Base-by-base conservation (phyloP, 2,329 filamentous ascomycete species). In the Setomelanomma holmii region DNA sequence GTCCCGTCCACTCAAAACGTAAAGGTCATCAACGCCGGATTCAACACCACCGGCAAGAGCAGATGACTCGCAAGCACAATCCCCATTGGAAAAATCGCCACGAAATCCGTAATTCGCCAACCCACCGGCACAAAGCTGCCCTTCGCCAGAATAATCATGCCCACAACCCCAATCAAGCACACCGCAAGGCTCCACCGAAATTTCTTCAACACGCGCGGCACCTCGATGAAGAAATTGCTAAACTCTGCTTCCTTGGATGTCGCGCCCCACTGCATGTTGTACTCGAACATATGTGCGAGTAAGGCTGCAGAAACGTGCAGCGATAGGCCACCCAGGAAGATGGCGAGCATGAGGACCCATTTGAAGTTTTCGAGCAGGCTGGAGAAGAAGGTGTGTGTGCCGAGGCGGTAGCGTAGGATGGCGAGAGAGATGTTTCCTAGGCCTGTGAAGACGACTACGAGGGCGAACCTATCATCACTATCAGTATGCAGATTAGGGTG, bases 211-310 rank as follows among this genome's bases (percentile, higher is more conserved):
- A 96, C 89, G 70, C 89, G 89, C 30, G 89, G 88, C 14, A 93
- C 84, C 71, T 95, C 91, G 53, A 90, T 89, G 77, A 93, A 93
- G 76, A 96, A 96, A 74, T 91, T 89, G 23, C 88, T 88, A 67
- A 89, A 87, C 66, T 91, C 88, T 41, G 85, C 85, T 78, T 96
- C 91, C 77, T 96, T 96, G 38, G 87, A 84, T 0, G 91, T 96
- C 1, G 90, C 87, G 43, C 90, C 90, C 91, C 91, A 95, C 2
- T 84, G 85, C 88, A 95, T 93, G 76, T 95, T 84, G 69, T 93
- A 86, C 76, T 90, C 86, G 71, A 95, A 90, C 85, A 95, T 91
- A 78, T 96, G 91, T 4, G 86, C 83, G 40, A 95, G 76, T 24
- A 96, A 80, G 1, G 91, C 91, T 71, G 93, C 88, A 22, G 86